A percentile compares a stretch with the other conserved stretches of the same genome.
Conservation (phyloP, 2,329 filamentous ascomycete genomes). For the Aureobasidium subglaciale region DNA sequence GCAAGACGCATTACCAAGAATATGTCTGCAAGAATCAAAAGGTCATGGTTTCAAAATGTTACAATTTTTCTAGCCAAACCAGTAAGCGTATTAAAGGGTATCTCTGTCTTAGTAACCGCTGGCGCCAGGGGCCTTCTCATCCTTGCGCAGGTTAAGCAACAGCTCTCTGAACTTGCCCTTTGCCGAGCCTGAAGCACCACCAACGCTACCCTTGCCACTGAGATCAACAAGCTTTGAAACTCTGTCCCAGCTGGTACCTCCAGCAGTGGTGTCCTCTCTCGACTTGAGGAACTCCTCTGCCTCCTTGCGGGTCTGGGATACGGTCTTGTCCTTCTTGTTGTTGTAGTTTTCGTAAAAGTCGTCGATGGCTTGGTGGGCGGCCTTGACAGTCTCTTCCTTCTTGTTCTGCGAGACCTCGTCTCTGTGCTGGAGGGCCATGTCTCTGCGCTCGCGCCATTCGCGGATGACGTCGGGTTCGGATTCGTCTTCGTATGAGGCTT, state of each 20-base stretch:
- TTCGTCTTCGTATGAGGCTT: constrained; percentile 57
- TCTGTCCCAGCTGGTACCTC: constrained; percentile 96
- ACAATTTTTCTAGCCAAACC: not conserved
- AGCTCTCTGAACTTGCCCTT: constrained; percentile 96
- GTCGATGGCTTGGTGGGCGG: constrained; percentile 90
- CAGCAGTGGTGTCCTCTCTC: constrained; percentile 86
- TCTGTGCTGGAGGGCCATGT: constrained; percentile 74
- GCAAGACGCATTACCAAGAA: too few species aligned
- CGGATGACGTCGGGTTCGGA: constrained; percentile 82
- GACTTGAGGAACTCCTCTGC: constrained; percentile 85
- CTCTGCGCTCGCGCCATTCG: constrained; percentile 86
- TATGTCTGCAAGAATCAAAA: too few species aligned
- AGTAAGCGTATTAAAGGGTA: not conserved
- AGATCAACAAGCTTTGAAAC: constrained; percentile 97
- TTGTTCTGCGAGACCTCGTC: constrained; percentile 75
- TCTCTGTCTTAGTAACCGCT: constrained; percentile 35
- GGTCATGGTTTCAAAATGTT: not conserved
- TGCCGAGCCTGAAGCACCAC: constrained; percentile 80
- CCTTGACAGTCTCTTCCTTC: constrained; percentile 78
- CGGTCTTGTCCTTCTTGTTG: constrained; percentile 90
- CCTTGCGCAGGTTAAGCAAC: constrained; percentile 79
- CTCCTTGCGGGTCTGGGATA: constrained; percentile 80
- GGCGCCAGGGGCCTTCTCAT: constrained; percentile 71
- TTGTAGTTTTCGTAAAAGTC: constrained; percentile 99
- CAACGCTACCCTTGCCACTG: constrained; percentile 83